Base-by-base conservation (phyloP, 1,284 basidiomycete species). In the Ganoderma multipileum region DNA sequence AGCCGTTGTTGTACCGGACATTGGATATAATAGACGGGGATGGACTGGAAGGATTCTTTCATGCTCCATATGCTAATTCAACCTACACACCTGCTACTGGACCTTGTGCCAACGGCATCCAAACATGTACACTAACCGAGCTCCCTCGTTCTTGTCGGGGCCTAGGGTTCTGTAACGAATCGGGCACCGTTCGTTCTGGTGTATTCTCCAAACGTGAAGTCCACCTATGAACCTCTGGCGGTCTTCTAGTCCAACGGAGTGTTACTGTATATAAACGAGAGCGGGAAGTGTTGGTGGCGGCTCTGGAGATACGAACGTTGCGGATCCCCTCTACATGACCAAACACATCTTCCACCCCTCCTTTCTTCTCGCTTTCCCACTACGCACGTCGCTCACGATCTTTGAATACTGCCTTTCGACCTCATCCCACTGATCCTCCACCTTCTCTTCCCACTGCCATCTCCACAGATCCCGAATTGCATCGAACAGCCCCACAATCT, bases 381-480 rank as follows among this genome's bases (percentile, higher is more conserved):
- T 14, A 7, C 54, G 54, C 28, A 26, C 54, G 36, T 23, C 20
- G 28, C 30, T 58, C 55, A 58, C 16, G 2, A 60, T 12, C 23
- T 41, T 26, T 26, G 14, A 16, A 28, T 60, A 60, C 23, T 39
- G 58, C 14, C 33, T n/a, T 39, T 72, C 65, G 3, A 70, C 73
- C 42, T 64, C 64, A 18, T 68, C 72, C 75, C 75, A 76, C 44
- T 72, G 67, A 0, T 68, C 72, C 47, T 74, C 72, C 12, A 72
- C 67, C 8, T 26, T 54, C 60, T 68, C 71, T 59, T 66, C 52
- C 75, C 75, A 76, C 64, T 76, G 73, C 75, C 75, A 76, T 61
- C 69, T 60, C 75, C 75, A 76, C 26, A 73, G 42, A 38, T 67
- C 67, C 41, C 67, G 68, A 2, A 74, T 65, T 16, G 68, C 73